A percentile compares a stretch with the other conserved stretches of the same genome.
phyloP scores from a whole-genome alignment of 345 rosid species.

The Streptanthus diversifolius region DNA sequence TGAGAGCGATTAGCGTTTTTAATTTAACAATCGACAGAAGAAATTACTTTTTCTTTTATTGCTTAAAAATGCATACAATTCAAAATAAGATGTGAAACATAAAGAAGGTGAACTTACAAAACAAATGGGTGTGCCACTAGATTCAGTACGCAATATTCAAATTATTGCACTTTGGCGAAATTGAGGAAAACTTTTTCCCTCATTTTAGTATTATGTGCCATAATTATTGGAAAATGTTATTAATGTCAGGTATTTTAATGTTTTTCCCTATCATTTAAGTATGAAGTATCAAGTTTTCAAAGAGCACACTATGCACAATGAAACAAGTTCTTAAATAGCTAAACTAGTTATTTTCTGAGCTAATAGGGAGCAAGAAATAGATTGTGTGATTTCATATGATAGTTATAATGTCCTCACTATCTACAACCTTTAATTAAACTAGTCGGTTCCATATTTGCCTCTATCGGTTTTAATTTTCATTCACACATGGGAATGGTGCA shows the following conservation, averaged over 20 bases:
- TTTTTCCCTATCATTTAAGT: no score
- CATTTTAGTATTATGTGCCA: no score
- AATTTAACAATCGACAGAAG: neutral
- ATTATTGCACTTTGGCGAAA: slow-evolving; percentile 13
- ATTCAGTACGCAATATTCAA: neutral
- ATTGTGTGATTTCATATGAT: neutral
- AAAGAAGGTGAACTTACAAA: neutral
- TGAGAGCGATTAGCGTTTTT: neutral
- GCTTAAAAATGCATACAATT: neutral
- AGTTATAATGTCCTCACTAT: neutral
- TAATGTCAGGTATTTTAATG: no score
- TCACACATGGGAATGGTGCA: neutral
- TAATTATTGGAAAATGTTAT: no score
- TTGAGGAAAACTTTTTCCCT: neutral
- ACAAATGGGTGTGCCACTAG: slow-evolving; percentile 19
- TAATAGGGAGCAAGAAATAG: neutral
- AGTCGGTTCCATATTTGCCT: neutral
- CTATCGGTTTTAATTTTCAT: neutral
- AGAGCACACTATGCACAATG: neutral
- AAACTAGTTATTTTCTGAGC: neutral
- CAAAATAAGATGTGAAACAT: neutral
- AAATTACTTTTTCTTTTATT: neutral
- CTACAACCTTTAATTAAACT: neutral
- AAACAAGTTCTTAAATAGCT: neutral
- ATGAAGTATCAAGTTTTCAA: no score